A percentile compares a stretch with the other conserved stretches of the same genome.
phyloP scores from a whole-genome alignment of 1,139 yeast genomes.

The Magnusiomyces ingens region DNA sequence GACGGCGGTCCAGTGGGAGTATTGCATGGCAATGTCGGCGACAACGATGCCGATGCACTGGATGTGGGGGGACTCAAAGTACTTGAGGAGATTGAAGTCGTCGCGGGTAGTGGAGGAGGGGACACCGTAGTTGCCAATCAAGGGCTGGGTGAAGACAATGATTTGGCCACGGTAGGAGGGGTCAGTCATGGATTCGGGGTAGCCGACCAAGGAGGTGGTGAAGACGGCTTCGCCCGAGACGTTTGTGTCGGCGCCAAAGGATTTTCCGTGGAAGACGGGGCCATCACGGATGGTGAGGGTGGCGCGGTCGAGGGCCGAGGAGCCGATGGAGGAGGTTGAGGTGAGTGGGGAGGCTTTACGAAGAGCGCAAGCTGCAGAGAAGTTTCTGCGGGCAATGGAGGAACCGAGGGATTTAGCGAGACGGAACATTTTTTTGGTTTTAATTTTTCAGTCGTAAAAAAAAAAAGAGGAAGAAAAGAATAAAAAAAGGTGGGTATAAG shows the following conservation, averaged over 20 bases:
- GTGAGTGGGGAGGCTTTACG: slow-evolving; percentile 39
- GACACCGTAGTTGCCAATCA: slow-evolving; percentile 96
- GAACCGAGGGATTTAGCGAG: slow-evolving; percentile 15
- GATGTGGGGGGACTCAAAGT: slow-evolving; percentile 83
- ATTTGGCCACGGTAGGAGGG: slow-evolving; percentile 96
- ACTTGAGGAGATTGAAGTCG: slow-evolving; percentile 74
- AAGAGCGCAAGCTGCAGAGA: slow-evolving; percentile 9
- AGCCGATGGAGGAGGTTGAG: slow-evolving; percentile 33
- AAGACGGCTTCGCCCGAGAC: slow-evolving; percentile 96
- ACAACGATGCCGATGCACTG: slow-evolving; percentile 97
- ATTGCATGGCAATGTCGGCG: slow-evolving; percentile 88
- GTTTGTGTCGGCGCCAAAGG: slow-evolving; percentile 90
- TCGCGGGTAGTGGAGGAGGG: slow-evolving; percentile 80
- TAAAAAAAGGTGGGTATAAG: not conserved
- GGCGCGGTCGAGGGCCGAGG: slow-evolving; percentile 57
- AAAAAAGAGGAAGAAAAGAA: not conserved
- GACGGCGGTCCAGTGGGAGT: slow-evolving; percentile 98
- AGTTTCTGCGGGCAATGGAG: slow-evolving; percentile 7
- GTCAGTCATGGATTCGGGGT: slow-evolving; percentile 98
- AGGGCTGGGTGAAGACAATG: slow-evolving; percentile 91
- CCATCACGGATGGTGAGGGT: slow-evolving; percentile 89
- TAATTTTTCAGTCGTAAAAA: not conserved
- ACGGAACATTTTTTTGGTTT: slow-evolving; percentile 9
- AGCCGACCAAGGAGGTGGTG: slow-evolving; percentile 94
- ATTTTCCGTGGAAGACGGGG: slow-evolving; percentile 85